A percentile compares a stretch with the other conserved stretches of the same genome.
Evolutionary conservation across 345 rosid species (phyloP).

Genomic region (Nephelium lappaceum): DNA sequence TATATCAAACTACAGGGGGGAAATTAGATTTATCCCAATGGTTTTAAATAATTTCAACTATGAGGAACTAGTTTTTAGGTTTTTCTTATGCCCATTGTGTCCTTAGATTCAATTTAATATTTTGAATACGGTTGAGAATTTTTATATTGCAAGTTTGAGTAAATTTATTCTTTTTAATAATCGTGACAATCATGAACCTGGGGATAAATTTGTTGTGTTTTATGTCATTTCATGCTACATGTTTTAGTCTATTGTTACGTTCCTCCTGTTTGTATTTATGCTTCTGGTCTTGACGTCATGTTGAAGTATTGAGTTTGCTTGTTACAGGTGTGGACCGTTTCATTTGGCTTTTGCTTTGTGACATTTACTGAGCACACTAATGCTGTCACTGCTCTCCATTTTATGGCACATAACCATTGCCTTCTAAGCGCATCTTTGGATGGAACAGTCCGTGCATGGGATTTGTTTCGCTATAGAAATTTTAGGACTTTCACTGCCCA

Average conservation of each 20-base stretch:
- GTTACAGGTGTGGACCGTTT: conserved; percentile 85
- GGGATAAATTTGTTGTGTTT: too few species aligned
- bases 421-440: conserved; percentile 93
- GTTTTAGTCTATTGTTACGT: not conserved
- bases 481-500: conserved; percentile 95
- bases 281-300: not conserved
- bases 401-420: conserved; percentile 86
- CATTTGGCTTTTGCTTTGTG: conserved; percentile 94
- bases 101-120: not conserved
- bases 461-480: conserved; percentile 85
- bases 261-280: not conserved
- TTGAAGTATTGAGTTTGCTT: conserved; percentile 22
- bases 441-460: conserved; percentile 99
- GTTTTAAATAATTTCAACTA: too few species aligned
- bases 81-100: too few species aligned
- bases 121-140: not conserved
- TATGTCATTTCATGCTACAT: not conserved
- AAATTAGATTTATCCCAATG: too few species aligned
- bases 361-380: conserved; percentile 95
- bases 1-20: too few species aligned
- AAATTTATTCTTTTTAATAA: not conserved
- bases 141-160: not conserved
- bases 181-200: not conserved
- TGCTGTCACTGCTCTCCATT: conserved; percentile 91
- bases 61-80: too few species aligned